phyloP scores from a whole-genome alignment of 2,329 filamentous ascomycete genomes.

The Neofusicoccum parvum region DNA sequence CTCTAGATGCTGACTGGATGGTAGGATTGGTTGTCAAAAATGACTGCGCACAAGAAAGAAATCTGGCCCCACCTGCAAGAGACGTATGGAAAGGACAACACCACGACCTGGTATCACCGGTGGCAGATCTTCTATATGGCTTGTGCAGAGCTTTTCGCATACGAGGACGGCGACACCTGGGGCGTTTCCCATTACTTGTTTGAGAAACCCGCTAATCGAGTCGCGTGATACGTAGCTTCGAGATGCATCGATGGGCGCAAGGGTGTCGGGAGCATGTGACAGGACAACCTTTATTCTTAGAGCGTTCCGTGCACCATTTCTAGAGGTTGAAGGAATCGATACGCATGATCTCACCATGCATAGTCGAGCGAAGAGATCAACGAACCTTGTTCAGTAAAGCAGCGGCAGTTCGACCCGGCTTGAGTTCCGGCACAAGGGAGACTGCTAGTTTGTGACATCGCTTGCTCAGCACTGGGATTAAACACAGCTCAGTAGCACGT shows the following conservation, averaged over 20 bases:
- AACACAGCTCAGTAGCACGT: no score
- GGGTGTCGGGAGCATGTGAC: not conserved
- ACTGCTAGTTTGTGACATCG: not conserved
- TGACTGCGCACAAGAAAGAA: conserved; percentile 59
- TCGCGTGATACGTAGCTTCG: not conserved
- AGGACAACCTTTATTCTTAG: no score
- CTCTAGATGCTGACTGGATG: not conserved
- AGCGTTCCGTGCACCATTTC: not conserved
- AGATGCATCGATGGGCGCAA: not conserved
- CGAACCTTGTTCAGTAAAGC: no score
- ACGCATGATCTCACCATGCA: no score
- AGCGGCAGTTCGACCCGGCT: not conserved
- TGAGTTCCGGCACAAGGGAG: not conserved
- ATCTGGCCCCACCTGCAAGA: conserved; percentile 67
- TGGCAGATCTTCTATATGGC: conserved; percentile 76
- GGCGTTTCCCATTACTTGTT: conserved; percentile 69
- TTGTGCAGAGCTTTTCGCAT: conserved; percentile 69
- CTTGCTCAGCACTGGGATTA: not conserved
- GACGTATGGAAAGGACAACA: conserved; percentile 65
- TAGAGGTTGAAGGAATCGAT: not conserved
- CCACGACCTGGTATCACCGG: conserved; percentile 65
- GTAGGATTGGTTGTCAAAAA: conserved; percentile 31
- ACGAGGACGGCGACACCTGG: conserved; percentile 67
- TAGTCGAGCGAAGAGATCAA: no score
- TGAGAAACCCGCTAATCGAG: conserved; percentile 51